Percentiles rank a stretch among this genome's conserved stretches.
These are phyloP conservation scores for Ilyonectria mors-panacis DNA, from an alignment of 2,329 filamentous ascomycete genomes.

Conservation along the genomic window DNA sequence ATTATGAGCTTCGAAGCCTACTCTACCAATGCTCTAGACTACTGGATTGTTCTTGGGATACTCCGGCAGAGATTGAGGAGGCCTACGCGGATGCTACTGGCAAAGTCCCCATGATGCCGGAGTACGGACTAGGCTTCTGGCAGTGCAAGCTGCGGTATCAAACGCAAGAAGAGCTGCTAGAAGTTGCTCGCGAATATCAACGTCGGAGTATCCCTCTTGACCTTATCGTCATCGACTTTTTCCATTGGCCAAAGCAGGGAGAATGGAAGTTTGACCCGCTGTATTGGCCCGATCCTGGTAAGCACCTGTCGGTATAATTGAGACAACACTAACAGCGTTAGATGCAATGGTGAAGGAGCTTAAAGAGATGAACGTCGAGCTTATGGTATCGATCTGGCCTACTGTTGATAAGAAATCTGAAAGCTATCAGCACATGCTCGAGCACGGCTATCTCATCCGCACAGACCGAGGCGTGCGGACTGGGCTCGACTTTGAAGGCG, in stretches of 20 bases:
- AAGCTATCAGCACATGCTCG: constrained; percentile 74
- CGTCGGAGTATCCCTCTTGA: constrained; percentile 70
- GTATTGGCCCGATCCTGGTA: constrained; percentile 76
- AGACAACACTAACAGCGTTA: constrained; percentile 9
- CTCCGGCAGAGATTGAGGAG: constrained; percentile 68
- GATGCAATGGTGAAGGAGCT: constrained; percentile 76
- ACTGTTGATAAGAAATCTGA: constrained; percentile 72
- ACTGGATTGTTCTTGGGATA: constrained; percentile 75
- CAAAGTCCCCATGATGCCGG: constrained; percentile 76
- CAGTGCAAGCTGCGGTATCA: constrained; percentile 78
- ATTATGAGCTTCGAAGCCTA: constrained; percentile 73
- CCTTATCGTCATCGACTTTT: constrained; percentile 78
- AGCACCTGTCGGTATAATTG: constrained; percentile 29
- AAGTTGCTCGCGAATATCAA: constrained; percentile 72
- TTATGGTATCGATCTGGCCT: constrained; percentile 81
- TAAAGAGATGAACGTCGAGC: constrained; percentile 70
- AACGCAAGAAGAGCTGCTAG: constrained; percentile 74
- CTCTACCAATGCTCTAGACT: constrained; percentile 71
- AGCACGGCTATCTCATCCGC: constrained; percentile 72
- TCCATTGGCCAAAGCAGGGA: constrained; percentile 77
- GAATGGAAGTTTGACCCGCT: constrained; percentile 77
- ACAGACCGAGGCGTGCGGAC: constrained; percentile 72
- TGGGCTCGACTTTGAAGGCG: constrained; percentile 71
- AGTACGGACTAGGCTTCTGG: constrained; percentile 78
- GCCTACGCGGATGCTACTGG: constrained; percentile 71